Base-by-base conservation (phyloP, 805 yeast genomes). In the Myxozyma sirexii region DNA sequence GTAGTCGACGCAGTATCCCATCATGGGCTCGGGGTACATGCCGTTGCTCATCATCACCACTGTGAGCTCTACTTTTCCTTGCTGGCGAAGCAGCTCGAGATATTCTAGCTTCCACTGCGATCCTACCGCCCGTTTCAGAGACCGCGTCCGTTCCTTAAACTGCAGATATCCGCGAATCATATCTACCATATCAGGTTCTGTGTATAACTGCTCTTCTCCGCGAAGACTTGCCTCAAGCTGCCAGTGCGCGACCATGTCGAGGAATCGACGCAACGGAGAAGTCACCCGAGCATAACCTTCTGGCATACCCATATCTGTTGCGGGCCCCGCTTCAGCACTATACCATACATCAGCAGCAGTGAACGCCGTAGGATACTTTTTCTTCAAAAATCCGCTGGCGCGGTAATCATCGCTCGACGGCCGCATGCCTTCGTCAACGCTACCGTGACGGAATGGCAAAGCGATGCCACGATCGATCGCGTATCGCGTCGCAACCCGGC, bases 241-340 rank as follows among this genome's bases (percentile, higher is more conserved):
- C 83, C 92, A 82, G 68, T 92, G 97, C 68, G 86, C 86, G 7
- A 91, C 71, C 61, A 91, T 73, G 71, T 93, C 98, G 5, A 87
- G 85, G 65, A 82, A 87, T 64, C 98, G 77, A 71, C 98, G 79
- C 64, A 94, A 76, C 1, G 99, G 98, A 0, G 97, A 91, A 0
- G 98, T 92, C 7, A 88, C 86, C 19, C 90, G 87, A 4, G 87
- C 78, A 68, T 92, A 90, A 4, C 75, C 70, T 0, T 74, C 63
- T 8, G 23, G 31, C 21, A 49, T 31, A 10, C 67, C 71, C 7
- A 88, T 73, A 2, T 92, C 96, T 35, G 29, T 21, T 17, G 55
- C 19, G 10, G 61, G 49, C 4, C 54, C 57, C 3, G 53, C 44
- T 3, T 47, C 29, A 7, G 49, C 38, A 26, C 17, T n/a, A 21